These are phyloP conservation scores for Choricystis sp. DNA, from an alignment of 139 green algal species.

Conservation along the genomic window DNA sequence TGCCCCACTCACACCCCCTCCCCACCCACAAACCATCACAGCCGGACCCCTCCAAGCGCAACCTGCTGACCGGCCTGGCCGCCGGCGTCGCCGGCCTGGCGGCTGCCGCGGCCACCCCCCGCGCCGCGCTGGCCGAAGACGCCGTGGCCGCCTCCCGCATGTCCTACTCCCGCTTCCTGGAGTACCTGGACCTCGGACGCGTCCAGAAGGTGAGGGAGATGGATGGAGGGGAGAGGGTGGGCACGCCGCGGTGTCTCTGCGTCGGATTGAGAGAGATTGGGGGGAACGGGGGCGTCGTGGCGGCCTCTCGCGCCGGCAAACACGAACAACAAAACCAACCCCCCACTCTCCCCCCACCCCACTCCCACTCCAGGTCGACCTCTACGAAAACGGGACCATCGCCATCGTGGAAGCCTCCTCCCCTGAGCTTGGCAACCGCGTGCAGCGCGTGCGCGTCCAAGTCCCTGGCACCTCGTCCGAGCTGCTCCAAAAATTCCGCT, in stretches of 20 bases:
- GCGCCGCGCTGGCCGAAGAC: too few species aligned
- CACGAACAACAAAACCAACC: background rate
- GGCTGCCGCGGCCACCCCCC: constrained; percentile 6
- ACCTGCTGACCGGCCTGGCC: constrained; percentile 6
- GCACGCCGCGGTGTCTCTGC: too few species aligned
- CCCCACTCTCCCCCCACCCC: constrained; percentile 1
- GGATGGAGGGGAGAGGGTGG: background rate
- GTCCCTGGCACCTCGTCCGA: constrained; percentile 82
- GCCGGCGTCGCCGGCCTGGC: constrained; percentile 10
- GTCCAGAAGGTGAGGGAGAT: constrained; percentile 84
- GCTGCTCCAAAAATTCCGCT: constrained; percentile 88
- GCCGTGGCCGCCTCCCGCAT: constrained; percentile 92
- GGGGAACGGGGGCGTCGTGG: too few species aligned
- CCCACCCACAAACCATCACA: too few species aligned
- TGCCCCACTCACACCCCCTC: too few species aligned
- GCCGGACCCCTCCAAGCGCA: too few species aligned
- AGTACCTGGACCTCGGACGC: constrained; percentile 98
- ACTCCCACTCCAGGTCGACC: constrained; percentile 55
- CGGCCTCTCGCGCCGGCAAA: background rate
- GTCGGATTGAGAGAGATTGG: too few species aligned
- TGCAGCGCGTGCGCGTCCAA: constrained; percentile 97
- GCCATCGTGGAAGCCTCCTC: constrained; percentile 97
- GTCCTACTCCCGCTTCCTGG: constrained; percentile 97
- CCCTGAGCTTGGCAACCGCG: constrained; percentile 96
- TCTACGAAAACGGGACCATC: constrained; percentile 99